Base-by-base conservation (phyloP, 352 stramenopile genomes). In the Globisporangium nagaii region DNA sequence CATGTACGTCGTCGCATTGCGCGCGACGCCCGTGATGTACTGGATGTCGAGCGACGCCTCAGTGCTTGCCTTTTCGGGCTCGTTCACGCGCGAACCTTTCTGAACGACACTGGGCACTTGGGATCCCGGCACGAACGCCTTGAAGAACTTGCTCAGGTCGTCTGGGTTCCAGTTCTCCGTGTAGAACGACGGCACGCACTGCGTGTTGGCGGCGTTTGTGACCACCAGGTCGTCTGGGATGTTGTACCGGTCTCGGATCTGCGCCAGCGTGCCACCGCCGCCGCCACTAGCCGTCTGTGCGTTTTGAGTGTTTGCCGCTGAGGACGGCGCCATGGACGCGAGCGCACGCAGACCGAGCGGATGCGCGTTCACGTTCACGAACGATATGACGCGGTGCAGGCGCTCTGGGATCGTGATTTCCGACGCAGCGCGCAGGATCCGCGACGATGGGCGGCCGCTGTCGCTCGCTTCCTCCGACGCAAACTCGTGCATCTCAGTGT, bases 1-100 rank as follows among this genome's bases (percentile, higher is more conserved):
- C 17, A 92, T 64, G 65, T 74, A 90, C 4, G 84, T 95, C 20
- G 75, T 87, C 31, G 83, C 73, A 43, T 90, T 90, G 12, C 80
- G 79, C 11, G 70, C 80, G 13, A 96, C 60, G 15, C 83, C 86
- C 17, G 84, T 96, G 42, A 97, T 77, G 63, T 97, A 97, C 63
- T 97, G 81, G 36, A 97, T 65, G 58, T 97, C 90, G 1, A 97
- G 65, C 17, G 82, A 95, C 11, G 84, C 83, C 63, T 97, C 90
- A 0, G 72, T 87, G 30, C 65, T 84, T 5, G 76, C 59, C 0
- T 60, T 44, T 9, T 60, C 41, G 3, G 65, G 62, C 10, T 57
- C 39, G 45, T 91, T 88, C 17, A 71, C 55, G 17, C 82, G 78
- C 7, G 55, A 53, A 30, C 76, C 75, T 20, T 88, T 79, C 39